phyloP scores from a whole-genome alignment of 2,329 filamentous ascomycete species.

The Fusarium nodosum region DNA sequence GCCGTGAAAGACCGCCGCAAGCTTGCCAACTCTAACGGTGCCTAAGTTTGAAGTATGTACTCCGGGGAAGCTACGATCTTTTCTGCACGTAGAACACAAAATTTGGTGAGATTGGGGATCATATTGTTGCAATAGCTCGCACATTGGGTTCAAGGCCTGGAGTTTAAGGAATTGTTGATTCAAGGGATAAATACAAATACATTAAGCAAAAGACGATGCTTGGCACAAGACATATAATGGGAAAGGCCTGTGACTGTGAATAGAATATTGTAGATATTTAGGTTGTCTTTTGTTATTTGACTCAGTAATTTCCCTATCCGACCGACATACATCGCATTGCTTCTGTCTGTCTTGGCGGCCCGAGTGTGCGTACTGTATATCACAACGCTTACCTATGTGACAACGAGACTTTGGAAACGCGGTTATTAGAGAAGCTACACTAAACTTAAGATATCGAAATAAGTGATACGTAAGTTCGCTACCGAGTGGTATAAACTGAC shows the following conservation, averaged over 20 bases:
- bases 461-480: neutral
- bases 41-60: constrained; percentile 16
- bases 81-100: constrained; percentile 9
- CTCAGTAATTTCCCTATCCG: constrained; percentile 18
- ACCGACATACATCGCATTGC: constrained; percentile 35
- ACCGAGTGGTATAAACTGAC: neutral
- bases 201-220: constrained; percentile 21
- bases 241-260: constrained; percentile 8
- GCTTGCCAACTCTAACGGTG: constrained; percentile 45
- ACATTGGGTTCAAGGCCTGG: constrained; percentile 43
- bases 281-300: constrained; percentile 2
- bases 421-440: too few relatives aligned
- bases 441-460: neutral
- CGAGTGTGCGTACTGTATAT: constrained; percentile 32
- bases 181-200: constrained; percentile 46
- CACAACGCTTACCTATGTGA: neutral
- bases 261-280: neutral
- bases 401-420: neutral
- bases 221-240: neutral
- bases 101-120: constrained; percentile 17
- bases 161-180: constrained; percentile 46
- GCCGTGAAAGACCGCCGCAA: constrained; percentile 76
- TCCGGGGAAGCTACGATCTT: neutral
- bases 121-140: constrained; percentile 31
- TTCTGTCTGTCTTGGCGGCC: constrained; percentile 7